These are phyloP conservation scores for Barbarea vulgaris DNA, from an alignment of 345 rosid genomes.

Conservation along the genomic window DNA sequence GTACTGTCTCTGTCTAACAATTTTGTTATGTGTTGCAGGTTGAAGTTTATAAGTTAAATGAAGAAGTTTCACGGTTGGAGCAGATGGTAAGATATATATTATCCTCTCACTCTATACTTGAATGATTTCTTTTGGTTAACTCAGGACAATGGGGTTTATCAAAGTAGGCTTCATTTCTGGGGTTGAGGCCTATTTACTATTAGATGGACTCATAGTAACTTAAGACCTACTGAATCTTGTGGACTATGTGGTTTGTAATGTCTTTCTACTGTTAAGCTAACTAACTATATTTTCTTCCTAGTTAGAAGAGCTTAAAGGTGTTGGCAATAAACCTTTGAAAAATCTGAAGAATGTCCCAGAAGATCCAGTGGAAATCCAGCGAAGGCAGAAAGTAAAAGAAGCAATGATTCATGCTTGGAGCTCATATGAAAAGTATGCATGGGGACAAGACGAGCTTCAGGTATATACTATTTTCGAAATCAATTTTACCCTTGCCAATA, in stretches of 20 bases:
- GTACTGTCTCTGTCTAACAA: neutral
- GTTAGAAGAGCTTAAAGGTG: constrained; percentile 58
- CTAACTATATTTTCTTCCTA: constrained; percentile 36
- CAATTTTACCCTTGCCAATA: neutral
- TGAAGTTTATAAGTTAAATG: constrained; percentile 34
- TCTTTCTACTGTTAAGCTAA: constrained; percentile 12
- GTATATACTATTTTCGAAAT: constrained; percentile 39
- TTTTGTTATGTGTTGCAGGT: constrained; percentile 17
- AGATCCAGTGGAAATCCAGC: constrained; percentile 61
- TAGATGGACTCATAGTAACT: neutral
- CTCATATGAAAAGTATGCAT: constrained; percentile 94
- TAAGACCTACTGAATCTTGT: neutral
- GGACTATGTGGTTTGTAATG: neutral
- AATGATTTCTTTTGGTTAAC: constrained; percentile 2
- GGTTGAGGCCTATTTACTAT: neutral
- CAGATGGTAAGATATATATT: constrained; percentile 32
- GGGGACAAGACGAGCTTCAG: constrained; percentile 99
- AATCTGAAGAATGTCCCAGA: constrained; percentile 44
- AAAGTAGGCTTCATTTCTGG: neutral
- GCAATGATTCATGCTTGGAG: constrained; percentile 99
- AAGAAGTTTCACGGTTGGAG: constrained; percentile 39
- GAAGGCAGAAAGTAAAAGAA: constrained; percentile 89
- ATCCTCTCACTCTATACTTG: neutral
- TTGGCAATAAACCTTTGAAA: constrained; percentile 33
- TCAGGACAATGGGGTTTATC: neutral